Conservation (phyloP, 2,329 filamentous ascomycete species). For the Aspergillus niger region DNA sequence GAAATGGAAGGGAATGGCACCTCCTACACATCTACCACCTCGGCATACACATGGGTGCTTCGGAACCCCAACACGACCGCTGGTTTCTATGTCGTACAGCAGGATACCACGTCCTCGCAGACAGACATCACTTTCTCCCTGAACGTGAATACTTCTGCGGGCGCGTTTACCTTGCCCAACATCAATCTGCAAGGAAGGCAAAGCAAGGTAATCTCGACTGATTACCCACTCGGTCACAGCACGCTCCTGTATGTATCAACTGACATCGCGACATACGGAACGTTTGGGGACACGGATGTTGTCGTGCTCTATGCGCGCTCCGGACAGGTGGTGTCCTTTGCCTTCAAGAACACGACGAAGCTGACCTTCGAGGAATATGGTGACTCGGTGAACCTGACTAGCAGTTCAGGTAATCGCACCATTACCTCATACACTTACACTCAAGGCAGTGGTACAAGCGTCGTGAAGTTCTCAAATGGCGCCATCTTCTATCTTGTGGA, state of each 20-base stretch:
- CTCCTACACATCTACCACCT: slow-evolving; percentile 44
- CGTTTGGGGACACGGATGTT: slow-evolving; percentile 41
- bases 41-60: slow-evolving; percentile 55
- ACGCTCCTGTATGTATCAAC: slow-evolving; percentile 55
- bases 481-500: slow-evolving; percentile 57
- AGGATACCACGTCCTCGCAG: slow-evolving; percentile 49
- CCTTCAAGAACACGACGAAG: slow-evolving; percentile 44
- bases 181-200: slow-evolving; percentile 56
- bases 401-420: slow-evolving; percentile 26
- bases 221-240: slow-evolving; percentile 52
- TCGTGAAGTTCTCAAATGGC: slow-evolving; percentile 53
- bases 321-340: slow-evolving; percentile 55
- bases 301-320: slow-evolving; percentile 53
- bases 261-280: slow-evolving; percentile 53
- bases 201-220: slow-evolving; percentile 58
- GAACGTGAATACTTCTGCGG: slow-evolving; percentile 51
- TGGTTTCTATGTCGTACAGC: slow-evolving; percentile 55
- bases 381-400: slow-evolving; percentile 33
- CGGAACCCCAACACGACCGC: slow-evolving; percentile 54
- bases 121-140: slow-evolving; percentile 51
- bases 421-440: slow-evolving; percentile 49
- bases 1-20: slow-evolving; percentile 60
- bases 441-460: slow-evolving; percentile 50
- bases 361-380: slow-evolving; percentile 48
- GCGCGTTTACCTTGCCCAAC: slow-evolving; percentile 42